phyloP scores from a whole-genome alignment of 1,284 basidiomycete species.

The Naganishia cerealis region DNA sequence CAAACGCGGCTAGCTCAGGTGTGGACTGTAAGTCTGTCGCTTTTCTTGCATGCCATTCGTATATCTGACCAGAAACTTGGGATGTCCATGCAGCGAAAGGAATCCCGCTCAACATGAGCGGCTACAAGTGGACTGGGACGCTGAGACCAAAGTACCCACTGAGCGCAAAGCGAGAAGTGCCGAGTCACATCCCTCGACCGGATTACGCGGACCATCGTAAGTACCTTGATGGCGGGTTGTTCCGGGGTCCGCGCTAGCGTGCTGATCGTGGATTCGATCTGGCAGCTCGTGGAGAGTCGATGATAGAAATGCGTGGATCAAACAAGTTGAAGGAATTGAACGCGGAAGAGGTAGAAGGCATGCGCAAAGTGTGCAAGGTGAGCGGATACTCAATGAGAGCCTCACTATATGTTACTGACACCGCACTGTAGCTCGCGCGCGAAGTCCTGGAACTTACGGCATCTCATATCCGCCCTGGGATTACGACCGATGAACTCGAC shows the following conservation, averaged over 20 bases:
- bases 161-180: slow-evolving; percentile 47
- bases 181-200: slow-evolving; percentile 50
- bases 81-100: slow-evolving; percentile 36
- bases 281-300: slow-evolving; percentile 49
- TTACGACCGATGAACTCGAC: slow-evolving; percentile 94
- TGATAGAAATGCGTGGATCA: slow-evolving; percentile 46
- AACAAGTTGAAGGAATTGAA: slow-evolving; percentile 47
- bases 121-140: slow-evolving; percentile 52
- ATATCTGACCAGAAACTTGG: too few species aligned
- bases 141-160: slow-evolving; percentile 54
- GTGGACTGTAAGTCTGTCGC: slow-evolving; percentile 22
- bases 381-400: slow-evolving; percentile 29
- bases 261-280: slow-evolving; percentile 11
- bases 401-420: neutral
- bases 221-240: slow-evolving; percentile 31
- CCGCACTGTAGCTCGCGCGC: slow-evolving; percentile 66
- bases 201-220: slow-evolving; percentile 56
- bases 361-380: slow-evolving; percentile 53
- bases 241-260: neutral
- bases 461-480: slow-evolving; percentile 77
- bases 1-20: slow-evolving; percentile 27
- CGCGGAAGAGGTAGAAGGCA: slow-evolving; percentile 53
- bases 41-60: neutral
- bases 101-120: slow-evolving; percentile 48
- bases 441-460: slow-evolving; percentile 91